Conservation (phyloP, 192 early-diverging fungal genomes). For the Paraglomus brasilianum region DNA sequence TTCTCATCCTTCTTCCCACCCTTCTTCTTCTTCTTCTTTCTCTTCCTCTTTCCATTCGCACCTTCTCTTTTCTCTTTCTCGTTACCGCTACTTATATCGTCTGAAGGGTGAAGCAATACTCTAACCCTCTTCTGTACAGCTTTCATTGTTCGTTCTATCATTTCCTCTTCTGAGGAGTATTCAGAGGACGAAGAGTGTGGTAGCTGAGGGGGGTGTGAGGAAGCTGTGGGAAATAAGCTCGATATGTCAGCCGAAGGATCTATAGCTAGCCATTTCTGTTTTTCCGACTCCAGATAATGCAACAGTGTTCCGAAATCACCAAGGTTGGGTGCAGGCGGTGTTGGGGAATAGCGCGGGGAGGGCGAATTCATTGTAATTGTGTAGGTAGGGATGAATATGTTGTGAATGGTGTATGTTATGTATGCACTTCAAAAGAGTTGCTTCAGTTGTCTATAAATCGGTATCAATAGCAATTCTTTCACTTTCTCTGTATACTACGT, state of each 20-base stretch:
- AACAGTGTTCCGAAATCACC: constrained; percentile 26
- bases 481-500: too few species aligned
- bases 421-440: too few species aligned
- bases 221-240: not conserved
- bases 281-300: constrained; percentile 14
- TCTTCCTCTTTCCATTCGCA: not conserved
- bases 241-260: not conserved
- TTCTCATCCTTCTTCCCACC: not conserved
- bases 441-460: too few species aligned
- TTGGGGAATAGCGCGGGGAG: too few species aligned
- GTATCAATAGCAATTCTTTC: too few species aligned
- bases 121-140: constrained; percentile 3
- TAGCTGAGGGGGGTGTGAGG: constrained; percentile 16
- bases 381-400: too few species aligned
- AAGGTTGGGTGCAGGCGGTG: not conserved
- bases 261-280: constrained; percentile 20
- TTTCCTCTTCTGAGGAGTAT: constrained; percentile 30
- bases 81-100: not conserved
- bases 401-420: too few species aligned
- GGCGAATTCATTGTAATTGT: too few species aligned
- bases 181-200: constrained; percentile 31
- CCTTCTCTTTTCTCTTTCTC: not conserved
- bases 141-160: not conserved
- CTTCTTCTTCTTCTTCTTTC: not conserved
- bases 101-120: not conserved